Base-by-base conservation (phyloP, 2,329 filamentous ascomycete species). In the Pestalotiopsis sp. region DNA sequence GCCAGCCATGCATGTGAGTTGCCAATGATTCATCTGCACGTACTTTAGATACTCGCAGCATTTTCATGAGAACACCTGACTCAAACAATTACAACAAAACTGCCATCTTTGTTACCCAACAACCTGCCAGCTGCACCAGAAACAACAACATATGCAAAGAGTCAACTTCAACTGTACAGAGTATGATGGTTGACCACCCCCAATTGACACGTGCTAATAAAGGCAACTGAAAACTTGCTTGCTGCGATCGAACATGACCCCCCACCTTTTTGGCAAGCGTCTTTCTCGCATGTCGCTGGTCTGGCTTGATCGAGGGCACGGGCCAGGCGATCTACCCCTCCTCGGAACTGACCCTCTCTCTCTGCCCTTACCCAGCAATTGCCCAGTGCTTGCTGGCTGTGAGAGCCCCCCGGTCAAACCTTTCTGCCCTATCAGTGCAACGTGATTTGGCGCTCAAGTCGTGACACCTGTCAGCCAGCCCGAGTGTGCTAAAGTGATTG, bases 391-490 rank as follows among this genome's bases (percentile, higher is more conserved):
- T 49, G 45, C n/a, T 52, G 17, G 17, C 17, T 52, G 45, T n/a
- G 45, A 60, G 57, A 27, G n/a, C 57, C 14, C 27, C 14, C 39
- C 25, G 20, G 31, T 36, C 13, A 20, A 20, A 17, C 23, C 20
- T 52, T 17, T 17, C n/a, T 39, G 20, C 17, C 62, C 41, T 49
- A 49, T 45, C 39, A 57, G 41, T 56, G 39, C 17, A 66, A 66
- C 63, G 63, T 66, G 63, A 66, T 64, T 52, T 64, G 62, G 62
- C 62, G 62, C 17, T n/a, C 12, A 20, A 13, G 20, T 64, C 62
- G 62, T 39, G 62, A 64, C 38, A 25, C 41, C 38, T 45, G 59
- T 20, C 41, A 49, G 41, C 13, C 27, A 27, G 59, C 31, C 17
- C 14, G 59, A 27, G 20, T 20, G 17, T 20, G 45, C 17, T 20